Percentiles rank a stretch among this genome's conserved stretches.
phyloP scores from a whole-genome alignment of 192 early-diverging fungal genomes.

The Backusella parvicylindrica region DNA sequence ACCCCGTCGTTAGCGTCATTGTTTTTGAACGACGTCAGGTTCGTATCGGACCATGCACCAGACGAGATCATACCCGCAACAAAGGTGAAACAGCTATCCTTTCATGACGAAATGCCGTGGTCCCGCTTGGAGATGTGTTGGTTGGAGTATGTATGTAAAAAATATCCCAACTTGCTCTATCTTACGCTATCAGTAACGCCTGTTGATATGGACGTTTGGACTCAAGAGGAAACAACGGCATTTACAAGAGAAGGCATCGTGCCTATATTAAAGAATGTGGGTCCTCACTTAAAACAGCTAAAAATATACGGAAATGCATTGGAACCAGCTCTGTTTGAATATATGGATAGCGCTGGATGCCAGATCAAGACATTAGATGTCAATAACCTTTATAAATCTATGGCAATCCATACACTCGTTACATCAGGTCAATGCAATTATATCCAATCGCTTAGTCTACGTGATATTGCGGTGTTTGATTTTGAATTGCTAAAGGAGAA shows the following conservation, averaged over 20 bases:
- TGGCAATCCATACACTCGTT: background rate
- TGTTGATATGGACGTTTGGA: background rate
- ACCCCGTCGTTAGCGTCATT: background rate
- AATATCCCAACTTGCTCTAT: background rate
- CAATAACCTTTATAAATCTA: background rate
- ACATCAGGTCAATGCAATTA: background rate
- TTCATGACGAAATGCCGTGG: background rate
- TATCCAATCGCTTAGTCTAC: background rate
- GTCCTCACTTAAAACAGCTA: background rate
- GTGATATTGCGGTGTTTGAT: background rate
- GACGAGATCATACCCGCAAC: background rate
- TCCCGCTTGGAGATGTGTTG: background rate
- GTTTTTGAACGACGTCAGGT: background rate
- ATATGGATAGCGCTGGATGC: background rate
- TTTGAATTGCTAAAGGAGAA: background rate
- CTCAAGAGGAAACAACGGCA: background rate
- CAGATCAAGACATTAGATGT: background rate
- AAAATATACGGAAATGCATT: background rate
- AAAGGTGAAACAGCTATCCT: background rate
- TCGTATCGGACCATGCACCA: background rate
- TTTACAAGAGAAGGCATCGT: background rate
- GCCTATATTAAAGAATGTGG: background rate
- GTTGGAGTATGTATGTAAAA: background rate
- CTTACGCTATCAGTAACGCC: background rate
- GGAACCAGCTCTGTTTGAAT: background rate